phyloP scores from a whole-genome alignment of 352 stramenopile genomes.

The Phytophthora sansomeana region DNA sequence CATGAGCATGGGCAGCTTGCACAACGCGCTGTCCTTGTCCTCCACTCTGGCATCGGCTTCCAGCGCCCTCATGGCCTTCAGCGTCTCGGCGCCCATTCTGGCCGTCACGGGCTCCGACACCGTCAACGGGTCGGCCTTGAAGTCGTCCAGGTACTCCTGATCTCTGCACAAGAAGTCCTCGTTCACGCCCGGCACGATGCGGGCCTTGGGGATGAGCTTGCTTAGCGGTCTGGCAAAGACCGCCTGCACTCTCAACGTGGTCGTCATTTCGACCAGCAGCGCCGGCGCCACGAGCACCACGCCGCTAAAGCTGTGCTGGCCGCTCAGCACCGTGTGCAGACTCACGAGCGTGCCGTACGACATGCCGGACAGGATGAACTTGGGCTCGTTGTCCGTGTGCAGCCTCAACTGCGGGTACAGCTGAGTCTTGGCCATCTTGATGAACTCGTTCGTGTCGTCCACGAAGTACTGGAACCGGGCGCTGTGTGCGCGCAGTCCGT shows the following conservation, averaged over 20 bases:
- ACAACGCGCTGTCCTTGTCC: conserved; percentile 37
- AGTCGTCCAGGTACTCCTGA: conserved; percentile 54
- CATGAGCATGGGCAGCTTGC: conserved; percentile 42
- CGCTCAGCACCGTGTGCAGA: conserved; percentile 62
- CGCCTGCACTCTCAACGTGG: conserved; percentile 50
- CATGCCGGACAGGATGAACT: conserved; percentile 68
- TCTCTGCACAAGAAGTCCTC: conserved; percentile 29
- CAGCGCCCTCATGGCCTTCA: conserved; percentile 50
- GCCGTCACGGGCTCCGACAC: conserved; percentile 44
- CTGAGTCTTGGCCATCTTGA: conserved; percentile 45
- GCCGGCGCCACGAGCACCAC: conserved; percentile 66
- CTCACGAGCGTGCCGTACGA: conserved; percentile 71
- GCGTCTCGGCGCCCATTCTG: conserved; percentile 52
- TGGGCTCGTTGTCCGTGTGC: conserved; percentile 25
- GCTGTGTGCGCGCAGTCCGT: conserved; percentile 41
- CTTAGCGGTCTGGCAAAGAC: conserved; percentile 51
- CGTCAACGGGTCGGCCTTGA: conserved; percentile 56
- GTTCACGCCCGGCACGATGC: conserved; percentile 70
- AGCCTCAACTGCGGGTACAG: conserved; percentile 41
- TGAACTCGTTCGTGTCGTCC: conserved; percentile 60
- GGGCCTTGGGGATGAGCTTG: conserved; percentile 53
- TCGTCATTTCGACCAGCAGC: conserved; percentile 62
- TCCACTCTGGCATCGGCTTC: conserved; percentile 43
- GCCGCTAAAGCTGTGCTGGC: conserved; percentile 48
- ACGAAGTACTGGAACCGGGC: conserved; percentile 56